phyloP scores from a whole-genome alignment of 805 yeast species.

The Candida khao-thaluensis region DNA sequence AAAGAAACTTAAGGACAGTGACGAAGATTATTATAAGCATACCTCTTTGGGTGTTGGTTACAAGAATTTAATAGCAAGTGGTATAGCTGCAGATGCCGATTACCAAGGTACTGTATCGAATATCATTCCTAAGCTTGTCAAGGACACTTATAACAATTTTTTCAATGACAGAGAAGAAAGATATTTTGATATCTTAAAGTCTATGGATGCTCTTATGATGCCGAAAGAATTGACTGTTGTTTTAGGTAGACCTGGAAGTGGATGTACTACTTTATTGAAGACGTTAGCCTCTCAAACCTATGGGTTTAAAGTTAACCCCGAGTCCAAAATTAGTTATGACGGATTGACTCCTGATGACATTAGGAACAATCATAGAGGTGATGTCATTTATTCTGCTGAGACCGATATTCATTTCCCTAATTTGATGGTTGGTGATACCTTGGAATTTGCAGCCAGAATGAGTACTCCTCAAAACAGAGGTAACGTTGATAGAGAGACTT shows the following conservation, averaged over 20 bases:
- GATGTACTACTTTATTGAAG: constrained; percentile 39
- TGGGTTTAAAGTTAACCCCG: constrained; percentile 33
- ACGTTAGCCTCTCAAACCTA: constrained; percentile 36
- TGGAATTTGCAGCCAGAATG: constrained; percentile 53
- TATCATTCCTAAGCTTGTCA: constrained; percentile 23
- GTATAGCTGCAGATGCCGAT: constrained; percentile 62
- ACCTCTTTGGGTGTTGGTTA: constrained; percentile 54
- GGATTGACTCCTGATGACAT: constrained; percentile 31
- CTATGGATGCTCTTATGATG: constrained; percentile 22
- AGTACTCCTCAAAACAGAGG: constrained; percentile 41
- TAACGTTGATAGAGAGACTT: constrained; percentile 29
- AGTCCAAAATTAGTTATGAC: constrained; percentile 32
- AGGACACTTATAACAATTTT: constrained; percentile 1
- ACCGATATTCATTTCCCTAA: constrained; percentile 56
- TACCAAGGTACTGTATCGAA: constrained; percentile 57
- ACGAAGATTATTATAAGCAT: constrained; percentile 59
- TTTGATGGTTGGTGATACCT: constrained; percentile 53
- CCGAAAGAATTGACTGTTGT: constrained; percentile 41
- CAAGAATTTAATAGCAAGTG: constrained; percentile 53
- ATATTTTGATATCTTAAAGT: constrained; percentile 27
- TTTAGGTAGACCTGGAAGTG: constrained; percentile 41
- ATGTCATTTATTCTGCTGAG: constrained; percentile 47
- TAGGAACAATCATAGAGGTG: constrained; percentile 30
- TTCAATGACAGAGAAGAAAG: constrained; percentile 7
- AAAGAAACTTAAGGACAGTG: constrained; percentile 46